These are phyloP conservation scores for Starmerella cellae DNA, from an alignment of 805 yeast genomes.

Conservation along the genomic window DNA sequence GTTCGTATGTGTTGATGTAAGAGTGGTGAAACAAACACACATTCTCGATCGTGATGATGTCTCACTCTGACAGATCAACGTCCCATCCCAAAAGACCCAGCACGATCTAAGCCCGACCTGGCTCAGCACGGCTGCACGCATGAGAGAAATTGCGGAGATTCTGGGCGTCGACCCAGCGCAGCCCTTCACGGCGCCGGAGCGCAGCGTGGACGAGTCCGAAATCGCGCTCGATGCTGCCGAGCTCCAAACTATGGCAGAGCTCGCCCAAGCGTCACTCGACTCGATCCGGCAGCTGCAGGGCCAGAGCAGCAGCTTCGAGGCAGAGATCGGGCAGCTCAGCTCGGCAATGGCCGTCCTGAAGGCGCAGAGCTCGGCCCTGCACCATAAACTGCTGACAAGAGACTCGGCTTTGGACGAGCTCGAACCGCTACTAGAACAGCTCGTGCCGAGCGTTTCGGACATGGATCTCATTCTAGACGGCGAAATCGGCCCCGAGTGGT, in stretches of 20 bases:
- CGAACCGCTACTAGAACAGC: conserved; percentile 63
- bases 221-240: conserved; percentile 1
- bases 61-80: too few species aligned
- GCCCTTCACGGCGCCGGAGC: neutral
- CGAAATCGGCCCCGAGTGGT: conserved; percentile 50
- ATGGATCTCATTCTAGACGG: conserved; percentile 46
- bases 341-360: conserved; percentile 50
- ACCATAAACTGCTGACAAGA: conserved; percentile 37
- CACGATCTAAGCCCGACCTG: too few species aligned
- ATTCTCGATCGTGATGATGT: too few species aligned
- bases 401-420: conserved; percentile 39
- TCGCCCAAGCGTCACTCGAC: conserved; percentile 1
- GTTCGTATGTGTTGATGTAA: too few species aligned
- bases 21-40: too few species aligned
- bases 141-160: neutral
- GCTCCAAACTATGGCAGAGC: conserved; percentile 2
- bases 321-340: conserved; percentile 42
- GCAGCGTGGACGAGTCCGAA: conserved; percentile 5
- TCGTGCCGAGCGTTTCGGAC: conserved; percentile 61
- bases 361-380: conserved; percentile 38
- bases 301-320: conserved; percentile 35
- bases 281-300: conserved; percentile 5
- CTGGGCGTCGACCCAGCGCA: neutral
- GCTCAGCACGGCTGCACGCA: neutral
- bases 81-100: too few species aligned